Base-by-base conservation (phyloP, 352 stramenopile species). In the Globisporangium takayamanum region DNA sequence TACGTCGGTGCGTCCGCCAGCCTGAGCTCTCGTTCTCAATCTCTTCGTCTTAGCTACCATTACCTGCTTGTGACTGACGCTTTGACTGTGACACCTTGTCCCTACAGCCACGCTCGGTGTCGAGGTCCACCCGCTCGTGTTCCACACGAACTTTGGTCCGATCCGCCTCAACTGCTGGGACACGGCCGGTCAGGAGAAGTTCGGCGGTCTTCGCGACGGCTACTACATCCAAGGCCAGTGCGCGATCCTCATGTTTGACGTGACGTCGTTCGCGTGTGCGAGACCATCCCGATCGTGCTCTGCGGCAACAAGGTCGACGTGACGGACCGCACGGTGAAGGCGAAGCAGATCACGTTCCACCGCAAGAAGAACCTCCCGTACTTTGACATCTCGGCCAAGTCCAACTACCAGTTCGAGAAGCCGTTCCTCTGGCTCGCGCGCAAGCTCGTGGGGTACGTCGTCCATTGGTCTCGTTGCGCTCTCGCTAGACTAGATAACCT, bases 161-260 rank as follows among this genome's bases (percentile, higher is more conserved):
- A 99, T 99, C 74, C 98, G 98, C 67, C 99, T 99, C 89, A 99
- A 99, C 79, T 98, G 98, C 68, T 99, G 97, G 97, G 98, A 99
- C 80, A 99, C 97, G 37, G 98, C 98, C 57, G 97, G 97, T 59
- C 97, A 99, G 81, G 97, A 99, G 71, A 99, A 99, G 82, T 98
- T 98, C 66, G 93, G 92, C 59, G 95, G 93, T 66, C 84, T 98
- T n/a, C 79, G 94, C 47, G 95, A 98, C 62, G 94, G 94, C 42
- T 98, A 98, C 86, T 98, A 98, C 86, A 98, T 99, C 74, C 96
- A 99, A 79, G 97, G 96, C 45, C 96, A 99, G 78, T 99, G 97
- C 70, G 97, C 97, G 51, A 99, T 99, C 75, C 99, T 99, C 78
- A 99, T 99, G 98, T 99, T 99, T 67, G 98, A 99, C 68, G 97